Percentiles rank a stretch among this genome's conserved stretches.
Evolutionary conservation across 306 rosid genomes (phyloP).

Genomic region (Lupinus albus): DNA sequence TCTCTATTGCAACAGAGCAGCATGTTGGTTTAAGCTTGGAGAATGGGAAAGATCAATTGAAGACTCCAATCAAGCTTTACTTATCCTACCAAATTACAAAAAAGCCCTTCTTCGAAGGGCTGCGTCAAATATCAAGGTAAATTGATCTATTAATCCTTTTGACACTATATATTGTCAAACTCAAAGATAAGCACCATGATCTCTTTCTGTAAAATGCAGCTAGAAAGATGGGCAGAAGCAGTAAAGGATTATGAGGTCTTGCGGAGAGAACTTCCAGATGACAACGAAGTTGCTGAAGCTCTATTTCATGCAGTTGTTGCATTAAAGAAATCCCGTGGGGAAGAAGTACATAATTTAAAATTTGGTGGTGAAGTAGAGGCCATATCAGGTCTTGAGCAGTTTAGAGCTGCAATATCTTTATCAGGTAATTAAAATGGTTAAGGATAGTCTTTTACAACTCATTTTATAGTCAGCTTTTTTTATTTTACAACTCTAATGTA

Average conservation of each 20-base stretch:
- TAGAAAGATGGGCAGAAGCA: conserved; percentile 82
- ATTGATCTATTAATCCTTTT: neutral
- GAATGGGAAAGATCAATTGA: conserved; percentile 76
- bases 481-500: neutral
- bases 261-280: conserved; percentile 66
- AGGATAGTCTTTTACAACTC: conserved; percentile 2
- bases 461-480: neutral
- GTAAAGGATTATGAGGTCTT: conserved; percentile 65
- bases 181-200: conserved; percentile 12
- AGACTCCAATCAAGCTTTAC: conserved; percentile 77
- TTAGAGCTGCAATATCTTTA: conserved; percentile 61
- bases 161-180: neutral
- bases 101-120: conserved; percentile 90
- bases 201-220: conserved; percentile 47
- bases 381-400: conserved; percentile 67
- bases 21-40: conserved; percentile 89
- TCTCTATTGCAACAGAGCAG: conserved; percentile 85
- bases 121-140: conserved; percentile 75
- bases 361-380: conserved; percentile 82
- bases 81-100: conserved; percentile 65
- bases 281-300: conserved; percentile 77
- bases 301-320: conserved; percentile 74
- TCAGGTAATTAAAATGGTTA: conserved; percentile 51
- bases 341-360: conserved; percentile 68
- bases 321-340: conserved; percentile 76